Base-by-base conservation (phyloP, 2,329 filamentous ascomycete species). In the Fusarium sororula region DNA sequence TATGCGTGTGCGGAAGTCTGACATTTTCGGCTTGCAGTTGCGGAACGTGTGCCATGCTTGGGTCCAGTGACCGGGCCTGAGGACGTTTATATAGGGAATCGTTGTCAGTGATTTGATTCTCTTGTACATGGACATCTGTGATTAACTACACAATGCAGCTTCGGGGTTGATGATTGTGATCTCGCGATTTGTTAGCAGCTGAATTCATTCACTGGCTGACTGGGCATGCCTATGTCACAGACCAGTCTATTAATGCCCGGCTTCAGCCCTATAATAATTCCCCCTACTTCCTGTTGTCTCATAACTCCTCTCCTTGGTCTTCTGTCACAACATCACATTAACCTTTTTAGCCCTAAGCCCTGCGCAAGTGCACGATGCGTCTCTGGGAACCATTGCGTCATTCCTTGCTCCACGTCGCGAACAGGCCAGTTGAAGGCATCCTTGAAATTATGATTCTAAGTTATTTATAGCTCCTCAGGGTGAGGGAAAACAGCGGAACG, bases 341-440 rank as follows among this genome's bases (percentile, higher is more conserved):
- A 26, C 14, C 13, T 14, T 10, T 37, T 26, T 9, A 3, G 3
- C 35, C n/a, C 50, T 24, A 5, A 54, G 9, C 10, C 7, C 24
- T 26, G 7, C 24, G 9, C 7, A 38, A 54, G 4, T 26, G 7
- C 7, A 20, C 0, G 3, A 26, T 38, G 7, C 50, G 14, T 20
- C 5, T 26, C 6, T 22, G 2, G 3, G 8, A 15, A 3, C 50
- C 50, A 53, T 10, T 2, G 9, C 3, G 6, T 11, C 11, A 15
- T 18, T 6, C 50, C n/a, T 26, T 22, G 9, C 32, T 53, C 32
- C 32, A 26, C 13, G 7, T 38, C 18, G n/a, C 9, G 2, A 10
- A 53, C 5, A 15, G 7, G 3, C n/a, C 0, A 8, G 32, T 5
- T 8, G n/a, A 37, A n/a, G 2, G n/a, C 3, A 26, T 53, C 1